Evolutionary conservation across 2,329 filamentous ascomycete species (phyloP).

Genomic region (Fusarium sp.): DNA sequence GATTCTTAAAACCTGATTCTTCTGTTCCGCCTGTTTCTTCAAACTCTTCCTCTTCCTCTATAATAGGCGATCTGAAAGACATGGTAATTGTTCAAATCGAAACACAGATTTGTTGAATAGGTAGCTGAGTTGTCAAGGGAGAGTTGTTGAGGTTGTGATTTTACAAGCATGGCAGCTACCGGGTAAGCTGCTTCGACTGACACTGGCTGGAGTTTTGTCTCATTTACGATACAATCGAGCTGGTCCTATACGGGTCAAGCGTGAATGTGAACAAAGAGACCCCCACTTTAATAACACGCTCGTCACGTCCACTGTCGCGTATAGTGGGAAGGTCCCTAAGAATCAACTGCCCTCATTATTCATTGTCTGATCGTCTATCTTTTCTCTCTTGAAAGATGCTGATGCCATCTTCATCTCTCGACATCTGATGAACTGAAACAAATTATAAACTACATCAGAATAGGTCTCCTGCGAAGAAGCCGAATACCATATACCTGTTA

Average conservation of each 20-base stretch:
- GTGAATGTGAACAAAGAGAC: not conserved
- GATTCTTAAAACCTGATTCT: conserved; percentile 23
- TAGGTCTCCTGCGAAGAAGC: not conserved
- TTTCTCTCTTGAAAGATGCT: conserved; percentile 1
- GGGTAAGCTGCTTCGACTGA: conserved; percentile 20
- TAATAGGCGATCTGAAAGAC: conserved; percentile 19
- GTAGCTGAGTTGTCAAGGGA: conserved; percentile 5
- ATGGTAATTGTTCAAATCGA: conserved; percentile 2
- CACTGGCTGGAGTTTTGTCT: conserved; percentile 6
- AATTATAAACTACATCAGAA: not conserved
- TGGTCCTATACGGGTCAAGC: conserved; percentile 20
- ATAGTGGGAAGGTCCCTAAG: conserved; percentile 33
- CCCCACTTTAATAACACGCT: conserved; percentile 26
- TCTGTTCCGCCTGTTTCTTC: conserved; percentile 1
- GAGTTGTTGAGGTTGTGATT: conserved; percentile 8
- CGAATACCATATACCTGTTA: not conserved
- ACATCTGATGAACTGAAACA: not conserved
- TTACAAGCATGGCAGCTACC: conserved; percentile 13
- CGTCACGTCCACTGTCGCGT: conserved; percentile 44
- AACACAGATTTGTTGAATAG: not conserved
- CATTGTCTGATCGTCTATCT: conserved; percentile 2
- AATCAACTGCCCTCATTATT: conserved; percentile 7
- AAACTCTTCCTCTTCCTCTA: conserved; percentile 3
- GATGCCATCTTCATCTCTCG: not conserved
- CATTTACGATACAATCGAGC: not conserved